Evolutionary conservation across 1,284 basidiomycete genomes (phyloP), one percentile per base, ranked within the genome.

Genomic region (Sanguinoderma infundibulare): DNA sequence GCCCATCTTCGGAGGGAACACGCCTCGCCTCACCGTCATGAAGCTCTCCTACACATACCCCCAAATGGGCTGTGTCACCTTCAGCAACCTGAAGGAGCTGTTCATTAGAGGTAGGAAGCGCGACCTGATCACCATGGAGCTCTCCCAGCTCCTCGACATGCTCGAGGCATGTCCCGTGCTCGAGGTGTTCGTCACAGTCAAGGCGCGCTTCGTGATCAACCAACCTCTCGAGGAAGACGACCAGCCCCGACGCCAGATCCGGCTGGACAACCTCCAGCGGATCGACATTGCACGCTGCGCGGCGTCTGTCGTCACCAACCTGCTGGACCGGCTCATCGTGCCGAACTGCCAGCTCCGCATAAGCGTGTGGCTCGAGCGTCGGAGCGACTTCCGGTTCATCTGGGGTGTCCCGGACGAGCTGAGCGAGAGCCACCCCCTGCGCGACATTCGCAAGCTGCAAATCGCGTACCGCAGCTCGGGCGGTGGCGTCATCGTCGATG

Each of bases 401-500:
- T 70, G 73, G 47, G 73, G 73, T 34, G 61, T 74, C 2, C 72
- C 71, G 5, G 63, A 68, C 28, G 60, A 63, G 53, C 67, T 73
- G 30, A 59, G 66, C 28, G 62, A 59, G 10, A 61, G 52, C 14
- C 71, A 71, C 50, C 68, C 67, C 20, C 60, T 74, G 35, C 70
- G 66, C 35, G 67, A 69, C 61, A 68, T 74, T 53, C 66, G 62
- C 26, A 67, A 65, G 54, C 63, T 74, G 58, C 68, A 69, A 54
- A 60, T 74, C 34, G 53, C 67, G 14, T 73, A 61, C 60, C 59
- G 68, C 38, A 70, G 66, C 61, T 57, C 62, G 54, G 69, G 71
- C 51, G 75, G 75, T 67, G 72, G 73, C 64, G 61, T 73, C 35
- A 61, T 72, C 62, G 62, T 74, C 63, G 59, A 62, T 30, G 72